These are phyloP conservation scores for Colletotrichum lini DNA, from an alignment of 2,329 filamentous ascomycete species.

Conservation along the genomic window DNA sequence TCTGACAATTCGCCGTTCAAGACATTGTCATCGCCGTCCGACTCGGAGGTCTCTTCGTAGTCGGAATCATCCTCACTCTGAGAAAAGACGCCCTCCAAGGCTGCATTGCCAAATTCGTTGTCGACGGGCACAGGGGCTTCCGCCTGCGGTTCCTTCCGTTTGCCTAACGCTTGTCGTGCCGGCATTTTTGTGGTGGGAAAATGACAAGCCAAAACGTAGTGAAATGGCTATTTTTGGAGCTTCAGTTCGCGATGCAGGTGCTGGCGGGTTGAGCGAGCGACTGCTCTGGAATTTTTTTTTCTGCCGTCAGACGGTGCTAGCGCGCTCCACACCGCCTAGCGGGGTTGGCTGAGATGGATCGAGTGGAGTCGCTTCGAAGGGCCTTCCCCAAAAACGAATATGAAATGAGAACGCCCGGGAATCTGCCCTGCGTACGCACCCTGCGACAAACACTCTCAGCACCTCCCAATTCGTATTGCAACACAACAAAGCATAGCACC, in stretches of 20 bases:
- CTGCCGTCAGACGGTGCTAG: conserved; percentile 37
- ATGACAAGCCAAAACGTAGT: conserved; percentile 27
- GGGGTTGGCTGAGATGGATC: conserved; percentile 31
- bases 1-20: conserved; percentile 58
- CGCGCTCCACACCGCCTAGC: conserved; percentile 38
- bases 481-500: neutral
- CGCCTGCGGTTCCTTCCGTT: conserved; percentile 75
- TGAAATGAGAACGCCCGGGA: neutral
- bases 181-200: conserved; percentile 53
- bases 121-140: conserved; percentile 70
- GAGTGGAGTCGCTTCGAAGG: conserved; percentile 19
- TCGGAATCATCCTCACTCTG: conserved; percentile 72
- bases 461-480: neutral
- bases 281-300: conserved; percentile 42
- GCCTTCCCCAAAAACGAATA: neutral
- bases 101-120: conserved; percentile 70
- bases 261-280: conserved; percentile 31
- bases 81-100: conserved; percentile 70
- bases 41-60: conserved; percentile 61
- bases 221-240: conserved; percentile 42
- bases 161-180: conserved; percentile 63
- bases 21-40: conserved; percentile 49
- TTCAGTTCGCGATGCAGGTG: conserved; percentile 37
- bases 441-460: conserved; percentile 3
- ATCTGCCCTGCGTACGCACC: conserved; percentile 14